Conservation (phyloP, 805 yeast genomes). For the Sugiyamaella qingdaonensis region DNA sequence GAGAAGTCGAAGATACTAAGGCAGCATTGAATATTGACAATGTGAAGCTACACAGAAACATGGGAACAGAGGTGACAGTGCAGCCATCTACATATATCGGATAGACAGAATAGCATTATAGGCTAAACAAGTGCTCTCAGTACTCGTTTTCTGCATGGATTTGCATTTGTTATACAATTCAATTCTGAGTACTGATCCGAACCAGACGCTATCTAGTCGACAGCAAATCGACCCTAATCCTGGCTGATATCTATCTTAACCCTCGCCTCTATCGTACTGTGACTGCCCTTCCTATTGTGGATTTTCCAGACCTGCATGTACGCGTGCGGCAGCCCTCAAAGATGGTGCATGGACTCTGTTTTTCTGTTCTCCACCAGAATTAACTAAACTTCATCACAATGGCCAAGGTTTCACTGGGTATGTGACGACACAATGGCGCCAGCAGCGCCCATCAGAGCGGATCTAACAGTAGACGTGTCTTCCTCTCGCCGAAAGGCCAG, state of each 20-base stretch:
- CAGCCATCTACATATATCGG: no score
- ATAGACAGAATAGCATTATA: no score
- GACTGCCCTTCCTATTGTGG: background rate
- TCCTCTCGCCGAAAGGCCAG: constrained; percentile 99
- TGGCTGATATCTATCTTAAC: background rate
- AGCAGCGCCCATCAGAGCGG: background rate
- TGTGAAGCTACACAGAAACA: no score
- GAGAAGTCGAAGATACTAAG: no score
- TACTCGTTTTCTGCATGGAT: no score
- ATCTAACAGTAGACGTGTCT: constrained; percentile 74
- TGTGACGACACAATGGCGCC: constrained; percentile 4
- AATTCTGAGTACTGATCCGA: no score
- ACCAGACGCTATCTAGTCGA: no score
- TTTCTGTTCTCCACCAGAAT: constrained; percentile 1
- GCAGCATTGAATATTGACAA: no score
- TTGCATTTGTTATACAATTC: no score
- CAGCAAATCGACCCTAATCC: no score
- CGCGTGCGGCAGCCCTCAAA: background rate
- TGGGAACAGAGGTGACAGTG: no score
- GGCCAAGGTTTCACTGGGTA: constrained; percentile 66
- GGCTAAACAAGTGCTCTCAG: no score
- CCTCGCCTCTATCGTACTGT: background rate
- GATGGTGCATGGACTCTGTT: background rate
- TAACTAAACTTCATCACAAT: constrained; percentile 34
- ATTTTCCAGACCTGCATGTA: background rate